Base-by-base conservation (phyloP, 2,329 filamentous ascomycete genomes). In the Diaporthe caulivora region DNA sequence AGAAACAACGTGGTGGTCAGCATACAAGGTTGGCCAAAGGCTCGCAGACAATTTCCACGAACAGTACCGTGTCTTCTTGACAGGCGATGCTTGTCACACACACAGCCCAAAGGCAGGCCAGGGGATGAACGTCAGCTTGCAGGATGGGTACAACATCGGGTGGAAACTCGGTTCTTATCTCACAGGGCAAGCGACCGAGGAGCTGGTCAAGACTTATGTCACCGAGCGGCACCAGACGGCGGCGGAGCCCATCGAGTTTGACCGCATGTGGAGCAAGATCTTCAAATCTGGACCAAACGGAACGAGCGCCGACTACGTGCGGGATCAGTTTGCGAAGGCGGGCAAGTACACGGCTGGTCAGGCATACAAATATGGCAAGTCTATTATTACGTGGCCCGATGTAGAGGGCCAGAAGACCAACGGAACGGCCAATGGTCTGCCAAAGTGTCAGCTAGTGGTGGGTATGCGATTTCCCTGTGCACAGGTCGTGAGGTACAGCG, bases 81-180 rank as follows among this genome's bases (percentile, higher is more conserved):
- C 89, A 0, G 91, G 91, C 3, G 91, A 93, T 77, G 90, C 91
- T 3, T 91, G 89, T 76, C 91, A 93, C 77, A 92, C 91, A 0
- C 91, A 92, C 78, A 90, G 88, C 1, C 91, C 91, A 7, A 92
- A 92, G 80, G 90, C 90, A 0, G 91, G 91, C 0, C 91, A 92
- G 80, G 91, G 88, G 2, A 90, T 90, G 88, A 90, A 90, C 67
- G 87, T 89, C 42, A 85, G 86, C 18, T 80, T 92, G 74, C 90
- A 92, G 77, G 91, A 92, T 75, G 91, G 90, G 8, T 89, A 90
- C 76, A 91, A 91, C 72, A 86, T 91, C 68, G 89, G 89, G 8
- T 91, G 89, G 89, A 91, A 91, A 77, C 82, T 91, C 9, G 87
- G 83, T 0, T 81, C 84, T 34, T 82, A 90, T 1, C 79, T 90